These are phyloP conservation scores for Drechslerella dactyloides DNA, from an alignment of 2,329 filamentous ascomycete species.

Conservation along the genomic window DNA sequence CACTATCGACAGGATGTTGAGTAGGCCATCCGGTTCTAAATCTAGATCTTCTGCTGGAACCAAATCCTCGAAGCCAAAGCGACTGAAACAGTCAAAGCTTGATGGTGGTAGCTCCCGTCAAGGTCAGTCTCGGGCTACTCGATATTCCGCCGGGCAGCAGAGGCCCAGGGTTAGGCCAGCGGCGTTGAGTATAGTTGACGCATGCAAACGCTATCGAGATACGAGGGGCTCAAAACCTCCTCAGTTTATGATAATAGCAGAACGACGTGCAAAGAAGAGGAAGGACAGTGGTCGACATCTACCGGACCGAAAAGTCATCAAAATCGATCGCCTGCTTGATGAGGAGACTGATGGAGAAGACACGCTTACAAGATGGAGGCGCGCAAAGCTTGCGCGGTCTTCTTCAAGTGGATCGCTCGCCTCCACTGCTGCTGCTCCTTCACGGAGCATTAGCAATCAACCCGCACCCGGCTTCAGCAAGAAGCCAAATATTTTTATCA, in stretches of 20 bases:
- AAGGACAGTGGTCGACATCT: constrained; percentile 28
- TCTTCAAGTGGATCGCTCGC: constrained; percentile 8
- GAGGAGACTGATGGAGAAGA: constrained; percentile 46
- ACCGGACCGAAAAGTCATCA: constrained; percentile 34
- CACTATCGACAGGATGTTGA: constrained; percentile 39
- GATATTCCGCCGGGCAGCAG: neutral
- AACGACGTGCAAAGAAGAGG: constrained; percentile 31
- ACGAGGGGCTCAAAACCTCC: constrained; percentile 24
- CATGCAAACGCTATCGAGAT: constrained; percentile 34
- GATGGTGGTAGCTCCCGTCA: neutral
- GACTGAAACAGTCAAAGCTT: constrained; percentile 22
- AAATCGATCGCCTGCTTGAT: constrained; percentile 31
- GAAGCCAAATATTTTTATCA: neutral
- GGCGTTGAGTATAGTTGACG: constrained; percentile 43
- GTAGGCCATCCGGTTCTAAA: constrained; percentile 10
- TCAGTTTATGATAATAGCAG: constrained; percentile 36
- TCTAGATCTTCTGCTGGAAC: neutral
- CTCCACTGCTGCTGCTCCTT: neutral
- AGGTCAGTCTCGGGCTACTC: neutral
- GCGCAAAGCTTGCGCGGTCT: constrained; percentile 12
- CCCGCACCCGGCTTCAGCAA: constrained; percentile 5
- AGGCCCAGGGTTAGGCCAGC: constrained; percentile 20
- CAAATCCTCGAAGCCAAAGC: constrained; percentile 12
- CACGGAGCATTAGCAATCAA: neutral
- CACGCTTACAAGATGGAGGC: constrained; percentile 27